Evolutionary conservation across 169 alveolate species (phyloP).

Genomic region (Plasmodium relictum): DNA sequence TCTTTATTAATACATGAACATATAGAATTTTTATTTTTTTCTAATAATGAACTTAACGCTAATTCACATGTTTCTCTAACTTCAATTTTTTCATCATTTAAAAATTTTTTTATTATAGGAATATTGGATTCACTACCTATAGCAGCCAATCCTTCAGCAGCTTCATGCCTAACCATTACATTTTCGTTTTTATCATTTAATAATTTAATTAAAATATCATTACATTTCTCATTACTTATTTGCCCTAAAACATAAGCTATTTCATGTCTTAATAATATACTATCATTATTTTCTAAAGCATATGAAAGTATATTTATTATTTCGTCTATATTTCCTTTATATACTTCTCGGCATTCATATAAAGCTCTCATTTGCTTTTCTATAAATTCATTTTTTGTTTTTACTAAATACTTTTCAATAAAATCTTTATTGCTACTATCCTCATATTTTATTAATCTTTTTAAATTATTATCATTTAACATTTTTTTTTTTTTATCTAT

Average conservation of each 20-base stretch:
- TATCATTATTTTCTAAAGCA: slow-evolving; percentile 55
- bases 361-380: slow-evolving; percentile 78
- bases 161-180: slow-evolving; percentile 94
- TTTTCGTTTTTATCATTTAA: slow-evolving; percentile 87
- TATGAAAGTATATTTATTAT: slow-evolving; percentile 61
- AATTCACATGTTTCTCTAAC: slow-evolving; percentile 50
- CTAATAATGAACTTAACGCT: slow-evolving; percentile 60
- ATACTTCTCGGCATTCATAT: slow-evolving; percentile 72
- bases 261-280: slow-evolving; percentile 89
- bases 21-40: slow-evolving; percentile 50
- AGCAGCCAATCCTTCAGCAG: slow-evolving; percentile 90
- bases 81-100: slow-evolving; percentile 71
- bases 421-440: slow-evolving; percentile 72
- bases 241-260: slow-evolving; percentile 94
- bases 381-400: slow-evolving; percentile 60
- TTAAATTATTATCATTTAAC: background rate
- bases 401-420: slow-evolving; percentile 50
- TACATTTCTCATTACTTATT: slow-evolving; percentile 85
- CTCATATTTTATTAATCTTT: slow-evolving; percentile 58
- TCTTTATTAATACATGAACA: slow-evolving; percentile 55
- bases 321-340: slow-evolving; percentile 68
- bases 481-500: no score
- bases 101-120: slow-evolving; percentile 81
- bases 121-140: slow-evolving; percentile 80
- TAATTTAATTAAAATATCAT: slow-evolving; percentile 79